These are phyloP conservation scores for Colletotrichum brevisporum DNA, from an alignment of 2,329 filamentous ascomycete genomes.

Conservation along the genomic window DNA sequence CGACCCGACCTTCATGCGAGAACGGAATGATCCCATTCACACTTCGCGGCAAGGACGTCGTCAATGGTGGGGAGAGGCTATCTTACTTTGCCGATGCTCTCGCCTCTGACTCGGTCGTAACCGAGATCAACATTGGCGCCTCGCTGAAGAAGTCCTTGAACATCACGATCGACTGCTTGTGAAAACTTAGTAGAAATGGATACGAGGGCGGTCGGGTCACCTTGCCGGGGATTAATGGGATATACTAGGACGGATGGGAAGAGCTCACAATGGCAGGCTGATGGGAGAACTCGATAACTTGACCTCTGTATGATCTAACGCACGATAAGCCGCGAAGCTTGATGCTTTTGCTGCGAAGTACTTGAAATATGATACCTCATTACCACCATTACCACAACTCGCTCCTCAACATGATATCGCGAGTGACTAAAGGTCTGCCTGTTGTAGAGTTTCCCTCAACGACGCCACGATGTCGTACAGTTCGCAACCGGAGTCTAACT, in stretches of 20 bases:
- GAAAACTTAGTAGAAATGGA: neutral
- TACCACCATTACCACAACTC: neutral
- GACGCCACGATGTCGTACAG: neutral
- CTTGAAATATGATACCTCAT: constrained; percentile 22
- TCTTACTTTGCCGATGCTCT: constrained; percentile 71
- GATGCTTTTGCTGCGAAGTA: neutral
- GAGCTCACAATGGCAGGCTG: neutral
- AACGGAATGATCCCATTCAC: constrained; percentile 68
- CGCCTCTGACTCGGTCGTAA: constrained; percentile 62
- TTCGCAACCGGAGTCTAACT: constrained; percentile 2
- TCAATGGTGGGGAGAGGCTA: constrained; percentile 65
- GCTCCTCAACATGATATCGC: no score
- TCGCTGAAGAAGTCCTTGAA: constrained; percentile 43
- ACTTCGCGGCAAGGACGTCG: constrained; percentile 66
- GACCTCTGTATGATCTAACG: neutral
- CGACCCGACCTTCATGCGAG: constrained; percentile 64
- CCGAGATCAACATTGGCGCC: constrained; percentile 65
- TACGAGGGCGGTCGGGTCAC: neutral
- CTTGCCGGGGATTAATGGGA: constrained; percentile 15
- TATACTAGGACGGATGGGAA: neutral
- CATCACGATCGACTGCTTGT: constrained; percentile 39
- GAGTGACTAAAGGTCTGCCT: neutral
- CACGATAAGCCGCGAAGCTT: neutral
- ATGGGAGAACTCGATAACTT: constrained; percentile 9
- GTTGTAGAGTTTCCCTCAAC: neutral